A percentile compares a stretch with the other conserved stretches of the same genome.
These are phyloP conservation scores for Zygosaccharomyces rouxii DNA, from an alignment of 805 yeast genomes.

Conservation along the genomic window DNA sequence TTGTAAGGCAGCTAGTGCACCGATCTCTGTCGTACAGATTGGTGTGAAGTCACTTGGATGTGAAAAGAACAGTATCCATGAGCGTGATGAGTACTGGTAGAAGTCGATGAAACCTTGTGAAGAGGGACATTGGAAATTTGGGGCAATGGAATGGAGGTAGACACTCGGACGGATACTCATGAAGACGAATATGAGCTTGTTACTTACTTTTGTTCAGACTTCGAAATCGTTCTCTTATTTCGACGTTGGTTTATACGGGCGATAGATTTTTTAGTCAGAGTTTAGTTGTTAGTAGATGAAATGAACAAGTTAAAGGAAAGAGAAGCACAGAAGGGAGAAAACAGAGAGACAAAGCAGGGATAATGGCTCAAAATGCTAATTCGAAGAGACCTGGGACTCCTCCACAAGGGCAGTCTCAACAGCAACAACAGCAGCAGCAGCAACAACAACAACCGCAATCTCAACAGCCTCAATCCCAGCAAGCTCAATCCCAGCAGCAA, in stretches of 20 bases:
- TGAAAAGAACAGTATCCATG: slow-evolving; percentile 65
- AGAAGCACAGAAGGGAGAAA: not conserved
- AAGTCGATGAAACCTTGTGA: slow-evolving; percentile 60
- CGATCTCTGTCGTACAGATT: slow-evolving; percentile 73
- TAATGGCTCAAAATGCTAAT: not conserved
- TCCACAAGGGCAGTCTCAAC: not conserved
- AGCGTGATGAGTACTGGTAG: slow-evolving; percentile 56
- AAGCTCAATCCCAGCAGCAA: slow-evolving; percentile 9
- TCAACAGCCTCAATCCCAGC: slow-evolving; percentile 9
- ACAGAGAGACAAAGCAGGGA: not conserved
- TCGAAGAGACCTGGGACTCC: not conserved
- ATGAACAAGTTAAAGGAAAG: not conserved
- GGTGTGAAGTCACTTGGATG: slow-evolving; percentile 81
- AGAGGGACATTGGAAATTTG: slow-evolving; percentile 61
- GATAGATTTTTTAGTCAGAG: too few species aligned
- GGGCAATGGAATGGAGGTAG: slow-evolving; percentile 56
- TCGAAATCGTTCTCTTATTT: too few species aligned
- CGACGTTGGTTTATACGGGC: too few species aligned
- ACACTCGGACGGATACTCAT: slow-evolving; percentile 15
- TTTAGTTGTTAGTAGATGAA: too few species aligned
- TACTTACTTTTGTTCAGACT: too few species aligned
- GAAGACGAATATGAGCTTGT: not conserved
- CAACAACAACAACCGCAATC: slow-evolving; percentile 7
- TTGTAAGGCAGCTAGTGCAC: slow-evolving; percentile 67
- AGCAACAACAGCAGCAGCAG: slow-evolving; percentile 11